Conservation (phyloP, 345 rosid species). For the Syzygium aqueum region DNA sequence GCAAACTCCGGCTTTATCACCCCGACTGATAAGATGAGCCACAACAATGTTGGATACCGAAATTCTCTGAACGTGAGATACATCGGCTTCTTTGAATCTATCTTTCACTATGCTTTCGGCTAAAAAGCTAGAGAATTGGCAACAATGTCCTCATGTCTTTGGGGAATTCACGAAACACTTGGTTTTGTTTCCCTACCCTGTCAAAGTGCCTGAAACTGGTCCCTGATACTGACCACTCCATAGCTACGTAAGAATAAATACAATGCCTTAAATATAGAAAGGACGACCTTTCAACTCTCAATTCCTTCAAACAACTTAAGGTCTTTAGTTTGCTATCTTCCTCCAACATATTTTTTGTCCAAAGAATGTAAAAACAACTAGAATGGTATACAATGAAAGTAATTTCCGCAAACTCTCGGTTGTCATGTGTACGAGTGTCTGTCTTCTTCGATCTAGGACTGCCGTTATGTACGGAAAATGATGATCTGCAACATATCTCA, state of each 20-base stretch:
- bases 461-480: neutral
- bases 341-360: neutral
- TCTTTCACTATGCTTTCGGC: neutral
- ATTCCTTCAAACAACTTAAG: neutral
- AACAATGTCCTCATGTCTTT: neutral
- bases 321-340: neutral
- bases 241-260: neutral
- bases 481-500: neutral
- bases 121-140: neutral
- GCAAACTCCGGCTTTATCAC: neutral
- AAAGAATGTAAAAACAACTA: neutral
- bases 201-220: neutral
- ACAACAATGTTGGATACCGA: neutral
- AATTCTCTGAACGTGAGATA: neutral
- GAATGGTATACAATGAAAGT: neutral
- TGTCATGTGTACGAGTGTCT: neutral
- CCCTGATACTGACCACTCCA: neutral
- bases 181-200: neutral
- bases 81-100: neutral
- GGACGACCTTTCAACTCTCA: neutral
- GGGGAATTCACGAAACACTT: neutral
- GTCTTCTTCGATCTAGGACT: neutral
- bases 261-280: neutral
- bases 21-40: neutral
- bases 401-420: neutral